Evolutionary conservation across 306 rosid species (phyloP), one percentile per base, ranked within the genome.

Genomic region (Elaeagnus macrophylla): DNA sequence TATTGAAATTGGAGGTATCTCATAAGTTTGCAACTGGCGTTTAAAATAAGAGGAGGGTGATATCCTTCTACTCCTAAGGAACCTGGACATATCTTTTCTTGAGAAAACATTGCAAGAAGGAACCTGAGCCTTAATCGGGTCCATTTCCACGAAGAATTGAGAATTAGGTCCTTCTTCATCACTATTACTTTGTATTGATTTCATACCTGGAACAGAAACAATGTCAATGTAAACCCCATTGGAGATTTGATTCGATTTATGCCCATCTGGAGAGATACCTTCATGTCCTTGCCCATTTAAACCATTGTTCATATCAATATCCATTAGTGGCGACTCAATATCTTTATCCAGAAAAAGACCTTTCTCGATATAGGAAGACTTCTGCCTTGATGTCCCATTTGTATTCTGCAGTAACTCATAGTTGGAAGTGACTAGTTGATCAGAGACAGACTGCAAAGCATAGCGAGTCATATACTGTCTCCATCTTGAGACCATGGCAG

Each of bases 401-500:
- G 68, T 54, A 66, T 49, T 55, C 56, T 55, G 62, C 14, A 58
- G 60, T 59, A 61, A 59, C 71, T 51, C 60, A 48, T 48, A 74
- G 48, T 46, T 51, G 14, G 80, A 67, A 81, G 65, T 39, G 38
- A 64, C 60, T 25, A 75, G 44, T 65, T 70, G 78, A 68, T 57
- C 70, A 60, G 80, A 64, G 71, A 67, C 70, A 56, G 18, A 9
- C 11, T 58, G 84, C 37, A 77, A 63, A 56, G 65, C 64, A 57
- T 57, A 57, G 55, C 71, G 94, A 71, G 68, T 59, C 70, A 68
- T 72, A 72, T 77, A 77, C 59, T 84, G 87, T 75, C 81, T 84
- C 99, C 96, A 91, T 66, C 96, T 78, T 56, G 99, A 87, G 61
- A 91, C 71, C 99, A 91, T 84, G 61, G 95, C 87, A 55, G 89